Evolutionary conservation across 176 grass and related monocot genomes (phyloP).

Genomic region (Zoysia japonica): DNA sequence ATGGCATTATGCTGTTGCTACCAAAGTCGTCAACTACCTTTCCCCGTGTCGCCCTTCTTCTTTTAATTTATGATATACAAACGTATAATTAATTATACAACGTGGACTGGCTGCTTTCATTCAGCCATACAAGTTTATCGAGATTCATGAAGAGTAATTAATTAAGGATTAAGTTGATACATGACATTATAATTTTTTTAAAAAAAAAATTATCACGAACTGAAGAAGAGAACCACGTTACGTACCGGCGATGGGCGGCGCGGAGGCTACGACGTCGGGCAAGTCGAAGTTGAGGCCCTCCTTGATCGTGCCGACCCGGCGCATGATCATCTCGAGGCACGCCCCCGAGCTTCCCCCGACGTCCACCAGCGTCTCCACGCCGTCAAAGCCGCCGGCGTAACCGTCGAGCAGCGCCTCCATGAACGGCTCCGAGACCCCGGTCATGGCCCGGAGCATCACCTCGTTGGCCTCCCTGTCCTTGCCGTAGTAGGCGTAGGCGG

Average conservation of each 20-base stretch:
- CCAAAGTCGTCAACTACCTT: too few species aligned
- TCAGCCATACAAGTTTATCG: background rate
- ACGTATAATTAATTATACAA: too few species aligned
- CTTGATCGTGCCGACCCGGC: constrained; percentile 35
- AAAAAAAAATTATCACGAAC: too few species aligned
- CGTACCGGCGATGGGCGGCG: constrained; percentile 56
- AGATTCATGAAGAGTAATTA: background rate
- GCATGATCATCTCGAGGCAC: constrained; percentile 85
- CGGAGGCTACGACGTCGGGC: constrained; percentile 70
- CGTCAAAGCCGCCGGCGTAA: constrained; percentile 48
- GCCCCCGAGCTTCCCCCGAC: constrained; percentile 81
- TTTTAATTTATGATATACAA: too few species aligned
- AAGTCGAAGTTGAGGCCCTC: constrained; percentile 88
- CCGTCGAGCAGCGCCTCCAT: constrained; percentile 70
- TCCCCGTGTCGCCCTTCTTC: too few species aligned
- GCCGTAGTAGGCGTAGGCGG: constrained; percentile 79
- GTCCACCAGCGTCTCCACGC: constrained; percentile 70
- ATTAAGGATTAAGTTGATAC: background rate
- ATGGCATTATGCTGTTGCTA: too few species aligned
- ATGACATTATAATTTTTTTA: too few species aligned
- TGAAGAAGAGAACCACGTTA: too few species aligned
- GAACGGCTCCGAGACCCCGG: constrained; percentile 80
- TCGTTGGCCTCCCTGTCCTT: constrained; percentile 55
- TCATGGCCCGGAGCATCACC: constrained; percentile 75
- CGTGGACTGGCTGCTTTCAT: background rate